Evolutionary conservation across 108 stramenopile species (phyloP), one percentile per base, ranked within the genome.

Genomic region (Conticribra weissflogii): DNA sequence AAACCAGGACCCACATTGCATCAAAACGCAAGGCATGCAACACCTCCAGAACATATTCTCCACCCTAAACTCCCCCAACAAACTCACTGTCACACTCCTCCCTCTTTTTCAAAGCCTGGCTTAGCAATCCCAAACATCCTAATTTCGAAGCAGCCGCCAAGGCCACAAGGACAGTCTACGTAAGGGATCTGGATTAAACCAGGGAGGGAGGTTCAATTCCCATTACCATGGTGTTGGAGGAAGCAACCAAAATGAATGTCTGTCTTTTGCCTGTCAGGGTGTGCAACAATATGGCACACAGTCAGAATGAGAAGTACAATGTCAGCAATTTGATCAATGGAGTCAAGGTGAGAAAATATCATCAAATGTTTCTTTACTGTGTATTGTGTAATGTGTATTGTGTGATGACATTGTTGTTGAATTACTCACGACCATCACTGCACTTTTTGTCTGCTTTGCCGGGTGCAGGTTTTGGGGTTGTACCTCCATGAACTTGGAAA

Each of bases 251-350:
- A 27, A 89, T 94, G 86, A 94, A 94, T 68, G 92, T 91, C 9
- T 80, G 90, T 51, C 73, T 94, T 54, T 77, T 94, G 58, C 89
- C 92, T 1, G 87, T 90, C 55, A 85, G 88, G 17, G 92, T 89
- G 24, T 91, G 89, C 63, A 88, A 94, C 63, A 89, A 94, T 66
- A 88, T 87, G 86, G 92, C 92, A 0, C 92, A 94, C 78, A 82
- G 85, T 14, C 92, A 94, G 68, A 93, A 94, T 71, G 92, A 94
- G 70, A 94, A 94, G 66, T 88, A 83, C 81, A 88, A 94, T 70
- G 67, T 81, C 48, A 54, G 47, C 12, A 94, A 94, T 59, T 64
- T 91, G 30, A 64, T 88, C 32, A 89, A 91, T 66, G 92, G 86
- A 24, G 79, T 88, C 16, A 94, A 92, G 72, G 76, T 80, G 41